phyloP scores from a whole-genome alignment of 2,329 filamentous ascomycete species.

The Exophiala alcalophila region DNA sequence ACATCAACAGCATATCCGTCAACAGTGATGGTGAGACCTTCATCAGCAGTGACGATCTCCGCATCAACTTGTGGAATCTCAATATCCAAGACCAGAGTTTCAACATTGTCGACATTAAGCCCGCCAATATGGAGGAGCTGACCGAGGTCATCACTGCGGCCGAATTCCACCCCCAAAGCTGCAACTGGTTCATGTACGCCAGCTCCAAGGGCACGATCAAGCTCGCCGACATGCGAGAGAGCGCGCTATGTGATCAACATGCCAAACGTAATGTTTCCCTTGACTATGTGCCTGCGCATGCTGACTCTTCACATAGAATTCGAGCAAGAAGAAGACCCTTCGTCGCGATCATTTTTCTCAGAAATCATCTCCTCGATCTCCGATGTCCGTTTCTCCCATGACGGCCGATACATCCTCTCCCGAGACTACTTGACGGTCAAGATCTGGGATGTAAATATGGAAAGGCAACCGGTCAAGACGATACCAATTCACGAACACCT shows the following conservation, averaged over 20 bases:
- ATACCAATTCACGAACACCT: constrained; percentile 98
- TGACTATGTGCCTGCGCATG: background rate
- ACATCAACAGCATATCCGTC: constrained; percentile 99
- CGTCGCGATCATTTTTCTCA: constrained; percentile 96
- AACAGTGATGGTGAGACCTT: constrained; percentile 99
- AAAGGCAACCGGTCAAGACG: constrained; percentile 93
- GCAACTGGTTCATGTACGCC: constrained; percentile 99
- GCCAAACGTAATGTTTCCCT: constrained; percentile 72
- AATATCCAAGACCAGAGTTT: constrained; percentile 99
- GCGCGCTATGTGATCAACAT: constrained; percentile 91
- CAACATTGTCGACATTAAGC: constrained; percentile 99
- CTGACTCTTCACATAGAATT: constrained; percentile 64
- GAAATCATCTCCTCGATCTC: constrained; percentile 99
- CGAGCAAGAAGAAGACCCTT: constrained; percentile 96
- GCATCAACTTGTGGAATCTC: constrained; percentile 98
- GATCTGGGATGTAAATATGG: constrained; percentile 99
- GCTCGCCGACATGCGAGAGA: constrained; percentile 96
- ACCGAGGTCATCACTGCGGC: constrained; percentile 98
- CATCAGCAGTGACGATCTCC: constrained; percentile 95
- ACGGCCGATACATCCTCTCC: constrained; percentile 94
- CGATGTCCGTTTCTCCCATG: constrained; percentile 93
- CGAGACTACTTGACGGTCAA: constrained; percentile 98
- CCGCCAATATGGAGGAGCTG: constrained; percentile 98
- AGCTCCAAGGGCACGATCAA: constrained; percentile 99
- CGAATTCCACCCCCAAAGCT: constrained; percentile 94